Conservation (phyloP, 2,329 filamentous ascomycete species). For the Hymenoscyphus salicellus region DNA sequence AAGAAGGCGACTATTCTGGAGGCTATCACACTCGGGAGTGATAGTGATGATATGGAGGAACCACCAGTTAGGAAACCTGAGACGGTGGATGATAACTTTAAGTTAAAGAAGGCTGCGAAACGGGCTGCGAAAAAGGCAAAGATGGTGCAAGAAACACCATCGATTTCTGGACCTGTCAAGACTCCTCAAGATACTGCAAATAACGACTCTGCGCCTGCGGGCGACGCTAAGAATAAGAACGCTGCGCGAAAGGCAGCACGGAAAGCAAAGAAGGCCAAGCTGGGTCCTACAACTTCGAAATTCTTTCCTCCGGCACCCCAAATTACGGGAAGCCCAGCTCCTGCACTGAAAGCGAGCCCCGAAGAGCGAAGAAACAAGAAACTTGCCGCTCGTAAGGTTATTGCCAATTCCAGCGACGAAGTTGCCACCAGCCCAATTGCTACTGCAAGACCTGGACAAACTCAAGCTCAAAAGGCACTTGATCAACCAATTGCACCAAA, state of each 20-base stretch:
- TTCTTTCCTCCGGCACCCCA: neutral
- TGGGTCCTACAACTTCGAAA: neutral
- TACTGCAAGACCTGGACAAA: neutral
- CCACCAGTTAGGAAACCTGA: neutral
- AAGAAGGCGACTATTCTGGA: neutral
- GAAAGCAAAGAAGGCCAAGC: conserved; percentile 1
- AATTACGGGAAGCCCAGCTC: neutral
- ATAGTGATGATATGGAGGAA: neutral
- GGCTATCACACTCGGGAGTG: neutral
- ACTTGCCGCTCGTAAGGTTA: neutral
- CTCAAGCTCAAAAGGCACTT: no score
- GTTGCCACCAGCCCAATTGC: neutral
- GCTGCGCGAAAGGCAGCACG: neutral
- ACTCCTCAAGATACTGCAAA: neutral
- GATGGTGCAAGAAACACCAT: neutral
- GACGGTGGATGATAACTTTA: neutral
- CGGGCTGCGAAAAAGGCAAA: neutral
- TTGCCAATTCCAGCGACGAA: neutral
- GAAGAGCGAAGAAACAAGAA: conserved; percentile 1
- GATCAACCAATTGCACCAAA: neutral
- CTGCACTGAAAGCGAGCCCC: neutral
- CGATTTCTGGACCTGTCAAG: neutral
- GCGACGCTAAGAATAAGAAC: neutral
- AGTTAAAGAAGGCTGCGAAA: neutral
- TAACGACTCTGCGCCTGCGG: neutral